Percentiles rank a stretch among this genome's conserved stretches.
phyloP scores from a whole-genome alignment of 2,329 filamentous ascomycete genomes.

The Xylariaceae sp. region DNA sequence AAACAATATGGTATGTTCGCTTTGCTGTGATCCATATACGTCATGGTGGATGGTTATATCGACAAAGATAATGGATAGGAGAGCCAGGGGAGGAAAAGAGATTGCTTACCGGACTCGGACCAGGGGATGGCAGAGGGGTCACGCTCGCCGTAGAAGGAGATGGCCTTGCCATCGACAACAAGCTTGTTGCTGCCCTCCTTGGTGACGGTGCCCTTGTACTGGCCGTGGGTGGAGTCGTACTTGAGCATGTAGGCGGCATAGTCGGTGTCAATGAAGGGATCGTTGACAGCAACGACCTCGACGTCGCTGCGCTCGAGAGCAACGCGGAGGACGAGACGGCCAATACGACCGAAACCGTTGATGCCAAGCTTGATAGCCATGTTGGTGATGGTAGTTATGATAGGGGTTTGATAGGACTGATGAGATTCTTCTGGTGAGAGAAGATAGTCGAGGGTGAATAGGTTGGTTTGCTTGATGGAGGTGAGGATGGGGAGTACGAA shows the following conservation, averaged over 20 bases:
- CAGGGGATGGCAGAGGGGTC: conserved; percentile 90
- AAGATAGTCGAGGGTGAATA: background rate
- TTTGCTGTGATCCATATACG: too few species aligned
- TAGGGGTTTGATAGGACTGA: background rate
- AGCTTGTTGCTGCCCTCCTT: conserved; percentile 63
- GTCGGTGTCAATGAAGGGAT: conserved; percentile 96
- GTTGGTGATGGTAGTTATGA: conserved; percentile 11
- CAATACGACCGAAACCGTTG: conserved; percentile 99
- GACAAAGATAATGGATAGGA: too few species aligned
- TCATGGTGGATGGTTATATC: too few species aligned
- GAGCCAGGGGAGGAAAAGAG: too few species aligned
- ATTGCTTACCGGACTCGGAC: conserved; percentile 58
- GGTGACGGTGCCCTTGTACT: conserved; percentile 89
- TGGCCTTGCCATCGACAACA: conserved; percentile 86
- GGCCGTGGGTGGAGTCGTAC: conserved; percentile 96
- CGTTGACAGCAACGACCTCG: conserved; percentile 94
- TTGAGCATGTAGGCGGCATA: conserved; percentile 99
- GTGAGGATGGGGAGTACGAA: background rate
- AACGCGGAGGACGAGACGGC: conserved; percentile 98
- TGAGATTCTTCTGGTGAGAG: background rate
- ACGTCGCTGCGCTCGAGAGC: conserved; percentile 85
- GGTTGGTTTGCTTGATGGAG: background rate
- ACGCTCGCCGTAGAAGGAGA: conserved; percentile 91
- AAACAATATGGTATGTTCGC: too few species aligned
- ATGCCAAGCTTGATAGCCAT: conserved; percentile 79